phyloP scores from a whole-genome alignment of 495 filamentous ascomycete species.

The Hypoxylon trugodes region DNA sequence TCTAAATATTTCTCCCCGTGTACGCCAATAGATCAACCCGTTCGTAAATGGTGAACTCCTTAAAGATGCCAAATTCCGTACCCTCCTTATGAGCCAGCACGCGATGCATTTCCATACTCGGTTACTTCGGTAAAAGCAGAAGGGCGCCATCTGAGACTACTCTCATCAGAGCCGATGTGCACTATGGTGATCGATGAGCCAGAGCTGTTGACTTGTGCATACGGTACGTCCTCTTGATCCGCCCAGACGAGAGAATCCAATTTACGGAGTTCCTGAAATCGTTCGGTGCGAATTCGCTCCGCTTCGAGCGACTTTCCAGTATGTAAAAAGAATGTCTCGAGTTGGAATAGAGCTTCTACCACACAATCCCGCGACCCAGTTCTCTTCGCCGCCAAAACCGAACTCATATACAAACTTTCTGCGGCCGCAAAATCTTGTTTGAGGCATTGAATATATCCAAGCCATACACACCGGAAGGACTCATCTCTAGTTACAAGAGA shows the following conservation, averaged over 20 bases:
- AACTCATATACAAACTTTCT: slow-evolving; percentile 36
- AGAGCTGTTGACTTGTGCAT: neutral
- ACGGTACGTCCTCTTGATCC: slow-evolving; percentile 24
- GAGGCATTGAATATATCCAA: slow-evolving; percentile 43
- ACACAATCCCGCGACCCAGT: slow-evolving; percentile 44
- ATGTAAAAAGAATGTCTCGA: slow-evolving; percentile 44
- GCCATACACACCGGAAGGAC: slow-evolving; percentile 43
- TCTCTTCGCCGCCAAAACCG: slow-evolving; percentile 38
- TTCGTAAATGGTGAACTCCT: neutral
- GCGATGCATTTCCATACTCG: slow-evolving; percentile 20
- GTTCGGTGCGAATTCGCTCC: slow-evolving; percentile 37
- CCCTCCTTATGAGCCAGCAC: neutral
- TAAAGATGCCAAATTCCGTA: neutral
- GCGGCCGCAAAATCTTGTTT: slow-evolving; percentile 29
- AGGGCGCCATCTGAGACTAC: slow-evolving; percentile 33
- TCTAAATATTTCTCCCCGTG: no score
- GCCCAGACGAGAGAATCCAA: slow-evolving; percentile 38
- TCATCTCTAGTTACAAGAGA: slow-evolving; percentile 38
- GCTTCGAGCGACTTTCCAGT: slow-evolving; percentile 32
- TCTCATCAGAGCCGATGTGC: slow-evolving; percentile 38
- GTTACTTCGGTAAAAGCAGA: slow-evolving; percentile 37
- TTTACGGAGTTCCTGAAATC: slow-evolving; percentile 33
- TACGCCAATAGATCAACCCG: neutral
- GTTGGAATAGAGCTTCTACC: slow-evolving; percentile 44
- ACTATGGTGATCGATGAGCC: slow-evolving; percentile 31